phyloP scores from a whole-genome alignment of 2,329 filamentous ascomycete species.

The Hypoxylon sp. region DNA sequence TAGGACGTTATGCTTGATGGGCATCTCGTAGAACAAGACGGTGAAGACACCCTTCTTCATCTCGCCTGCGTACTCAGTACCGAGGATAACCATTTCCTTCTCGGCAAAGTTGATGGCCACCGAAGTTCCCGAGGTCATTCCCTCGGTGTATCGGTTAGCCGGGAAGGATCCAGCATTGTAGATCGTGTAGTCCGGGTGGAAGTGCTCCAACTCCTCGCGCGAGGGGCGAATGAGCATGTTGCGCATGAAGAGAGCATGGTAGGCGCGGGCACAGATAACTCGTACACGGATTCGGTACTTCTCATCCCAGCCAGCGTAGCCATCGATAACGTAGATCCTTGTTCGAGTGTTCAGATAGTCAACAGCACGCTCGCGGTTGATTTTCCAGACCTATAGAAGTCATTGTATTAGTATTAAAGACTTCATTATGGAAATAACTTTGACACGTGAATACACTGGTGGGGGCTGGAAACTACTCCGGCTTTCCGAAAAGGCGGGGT shows the following conservation, averaged over 20 bases:
- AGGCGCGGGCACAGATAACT: slow-evolving; percentile 97
- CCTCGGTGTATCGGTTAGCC: slow-evolving; percentile 96
- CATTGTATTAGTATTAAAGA: slow-evolving; percentile 17
- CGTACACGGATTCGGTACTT: slow-evolving; percentile 98
- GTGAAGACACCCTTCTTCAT: slow-evolving; percentile 99
- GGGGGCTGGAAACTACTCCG: slow-evolving; percentile 24
- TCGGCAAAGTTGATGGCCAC: slow-evolving; percentile 99
- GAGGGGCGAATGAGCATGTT: slow-evolving; percentile 99
- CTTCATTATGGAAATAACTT: slow-evolving; percentile 5
- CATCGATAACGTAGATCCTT: slow-evolving; percentile 98
- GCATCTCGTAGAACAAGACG: slow-evolving; percentile 99
- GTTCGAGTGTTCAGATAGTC: slow-evolving; percentile 99
- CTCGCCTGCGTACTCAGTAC: slow-evolving; percentile 97
- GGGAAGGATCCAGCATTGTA: slow-evolving; percentile 99
- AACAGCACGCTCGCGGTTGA: slow-evolving; percentile 98
- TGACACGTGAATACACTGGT: slow-evolving; percentile 29
- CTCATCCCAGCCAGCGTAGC: slow-evolving; percentile 97
- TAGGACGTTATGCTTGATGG: slow-evolving; percentile 98
- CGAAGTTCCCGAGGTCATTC: slow-evolving; percentile 98
- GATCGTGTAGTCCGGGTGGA: slow-evolving; percentile 99
- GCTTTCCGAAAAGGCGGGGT: slow-evolving; percentile 42
- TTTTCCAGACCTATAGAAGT: slow-evolving; percentile 87
- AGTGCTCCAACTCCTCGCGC: slow-evolving; percentile 91
- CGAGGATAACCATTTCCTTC: slow-evolving; percentile 99
- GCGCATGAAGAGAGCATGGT: slow-evolving; percentile 99